phyloP scores from a whole-genome alignment of 768 basidiomycete genomes.

The Leccinum aurantiacum region DNA sequence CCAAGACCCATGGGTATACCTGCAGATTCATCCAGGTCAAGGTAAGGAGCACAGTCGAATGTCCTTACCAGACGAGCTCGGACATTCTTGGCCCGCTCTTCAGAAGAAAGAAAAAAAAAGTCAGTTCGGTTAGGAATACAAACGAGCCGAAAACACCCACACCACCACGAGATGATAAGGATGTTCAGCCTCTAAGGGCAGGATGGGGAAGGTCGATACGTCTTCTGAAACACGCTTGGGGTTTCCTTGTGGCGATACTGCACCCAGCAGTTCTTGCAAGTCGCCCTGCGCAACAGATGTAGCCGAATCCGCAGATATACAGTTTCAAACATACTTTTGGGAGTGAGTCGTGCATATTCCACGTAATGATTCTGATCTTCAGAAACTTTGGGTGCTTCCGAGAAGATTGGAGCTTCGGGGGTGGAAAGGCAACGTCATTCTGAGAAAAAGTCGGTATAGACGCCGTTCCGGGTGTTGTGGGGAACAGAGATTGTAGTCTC shows the following conservation, averaged over 20 bases:
- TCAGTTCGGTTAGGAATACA: slow-evolving; percentile 9
- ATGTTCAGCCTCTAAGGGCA: slow-evolving; percentile 54
- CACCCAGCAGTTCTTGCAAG: slow-evolving; percentile 67
- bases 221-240: slow-evolving; percentile 35
- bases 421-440: slow-evolving; percentile 23
- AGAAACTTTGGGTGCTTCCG: slow-evolving; percentile 44
- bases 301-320: neutral
- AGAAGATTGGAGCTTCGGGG: slow-evolving; percentile 22
- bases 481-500: slow-evolving; percentile 54
- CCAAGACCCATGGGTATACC: slow-evolving; percentile 79
- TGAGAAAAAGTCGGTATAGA: slow-evolving; percentile 20
- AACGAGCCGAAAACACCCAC: slow-evolving; percentile 41
- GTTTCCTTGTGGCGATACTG: slow-evolving; percentile 41
- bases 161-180: slow-evolving; percentile 80
- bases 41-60: neutral
- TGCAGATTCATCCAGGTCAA: slow-evolving; percentile 25
- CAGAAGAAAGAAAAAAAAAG: slow-evolving; percentile 22
- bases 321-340: slow-evolving; percentile 55
- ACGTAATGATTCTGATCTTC: slow-evolving; percentile 70
- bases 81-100: slow-evolving; percentile 78
- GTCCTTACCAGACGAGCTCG: slow-evolving; percentile 63
- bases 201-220: slow-evolving; percentile 40
- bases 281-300: slow-evolving; percentile 54
- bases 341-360: slow-evolving; percentile 86
- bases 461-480: slow-evolving; percentile 33